Conservation (phyloP, 257 asterid genomes). For the Prunella vulgaris region DNA sequence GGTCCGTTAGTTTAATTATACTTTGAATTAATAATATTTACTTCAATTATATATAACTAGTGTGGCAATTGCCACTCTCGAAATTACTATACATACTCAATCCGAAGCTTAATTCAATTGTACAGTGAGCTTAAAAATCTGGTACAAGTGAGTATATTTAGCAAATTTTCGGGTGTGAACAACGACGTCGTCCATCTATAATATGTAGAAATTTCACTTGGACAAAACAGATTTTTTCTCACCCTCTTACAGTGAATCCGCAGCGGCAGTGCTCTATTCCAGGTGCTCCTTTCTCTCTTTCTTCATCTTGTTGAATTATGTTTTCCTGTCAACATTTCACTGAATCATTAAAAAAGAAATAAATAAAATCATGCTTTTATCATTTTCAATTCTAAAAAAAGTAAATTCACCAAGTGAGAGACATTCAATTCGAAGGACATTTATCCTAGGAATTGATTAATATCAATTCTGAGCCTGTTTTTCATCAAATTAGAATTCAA, state of each 20-base stretch:
- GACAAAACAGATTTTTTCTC: background rate
- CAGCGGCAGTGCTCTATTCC: conserved; percentile 7
- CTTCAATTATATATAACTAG: too few relatives aligned
- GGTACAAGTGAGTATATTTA: too few relatives aligned
- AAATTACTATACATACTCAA: too few relatives aligned
- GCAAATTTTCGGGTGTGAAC: too few relatives aligned
- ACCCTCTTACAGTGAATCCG: background rate
- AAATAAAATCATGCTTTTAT: background rate
- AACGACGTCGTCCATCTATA: background rate
- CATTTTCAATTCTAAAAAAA: background rate
- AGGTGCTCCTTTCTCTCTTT: conserved; percentile 8
- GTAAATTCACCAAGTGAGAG: background rate
- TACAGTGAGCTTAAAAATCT: too few relatives aligned
- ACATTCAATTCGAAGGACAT: background rate
- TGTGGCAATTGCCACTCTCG: too few relatives aligned
- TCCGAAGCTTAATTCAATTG: too few relatives aligned
- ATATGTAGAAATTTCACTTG: background rate
- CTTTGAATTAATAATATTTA: too few relatives aligned
- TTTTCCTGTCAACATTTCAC: background rate
- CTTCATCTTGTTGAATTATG: background rate
- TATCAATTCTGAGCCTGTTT: background rate
- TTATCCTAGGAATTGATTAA: background rate
- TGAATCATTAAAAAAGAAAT: background rate
- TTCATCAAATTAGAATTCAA: background rate
- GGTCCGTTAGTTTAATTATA: too few relatives aligned